Conservation (phyloP, 73 alveolate genomes). For the Tetrahymena elliotti region DNA sequence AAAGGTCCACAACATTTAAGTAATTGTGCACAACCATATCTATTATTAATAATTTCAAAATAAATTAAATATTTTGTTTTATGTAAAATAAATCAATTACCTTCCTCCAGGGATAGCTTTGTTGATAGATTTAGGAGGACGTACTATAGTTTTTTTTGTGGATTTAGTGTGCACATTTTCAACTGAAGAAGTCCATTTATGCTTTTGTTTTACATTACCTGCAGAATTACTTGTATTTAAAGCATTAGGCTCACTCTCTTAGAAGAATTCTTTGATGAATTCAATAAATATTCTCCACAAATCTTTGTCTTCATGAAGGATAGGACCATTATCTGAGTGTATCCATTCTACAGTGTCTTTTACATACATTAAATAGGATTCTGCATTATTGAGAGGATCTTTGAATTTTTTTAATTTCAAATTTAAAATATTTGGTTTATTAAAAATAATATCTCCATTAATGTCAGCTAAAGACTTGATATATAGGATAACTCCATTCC, state of each 20-base stretch:
- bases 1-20: slow-evolving; percentile 44
- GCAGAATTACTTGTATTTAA: neutral
- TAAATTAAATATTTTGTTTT: neutral
- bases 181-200: neutral
- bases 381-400: slow-evolving; percentile 7
- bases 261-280: neutral
- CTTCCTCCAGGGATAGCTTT: slow-evolving; percentile 48
- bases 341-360: slow-evolving; percentile 15
- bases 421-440: neutral
- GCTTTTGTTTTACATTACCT: neutral
- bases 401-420: neutral
- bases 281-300: slow-evolving; percentile 28
- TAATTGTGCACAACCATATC: slow-evolving; percentile 36
- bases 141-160: slow-evolving; percentile 5
- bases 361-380: slow-evolving; percentile 7
- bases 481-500: slow-evolving; percentile 57
- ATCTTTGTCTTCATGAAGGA: slow-evolving; percentile 18
- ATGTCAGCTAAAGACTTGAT: slow-evolving; percentile 7
- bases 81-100: neutral
- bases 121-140: slow-evolving; percentile 35
- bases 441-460: slow-evolving; percentile 21
- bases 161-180: neutral
- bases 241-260: neutral
- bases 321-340: neutral
- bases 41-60: neutral